phyloP scores from a whole-genome alignment of 108 stramenopile species.

The Cyclotella kingstonii region DNA sequence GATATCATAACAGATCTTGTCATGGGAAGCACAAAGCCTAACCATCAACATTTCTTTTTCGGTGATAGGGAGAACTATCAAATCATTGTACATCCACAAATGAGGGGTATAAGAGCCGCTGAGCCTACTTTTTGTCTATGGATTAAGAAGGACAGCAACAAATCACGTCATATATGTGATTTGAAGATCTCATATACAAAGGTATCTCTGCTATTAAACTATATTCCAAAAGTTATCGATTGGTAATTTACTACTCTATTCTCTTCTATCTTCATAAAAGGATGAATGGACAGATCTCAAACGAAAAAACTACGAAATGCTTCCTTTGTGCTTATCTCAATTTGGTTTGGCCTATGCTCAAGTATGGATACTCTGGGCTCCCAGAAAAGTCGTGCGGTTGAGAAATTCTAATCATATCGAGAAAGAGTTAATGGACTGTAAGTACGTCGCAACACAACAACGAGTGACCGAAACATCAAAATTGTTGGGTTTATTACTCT shows the following conservation, averaged over 20 bases:
- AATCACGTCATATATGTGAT: conserved; percentile 21
- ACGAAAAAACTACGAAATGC: conserved; percentile 37
- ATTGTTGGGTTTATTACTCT: too few relatives aligned
- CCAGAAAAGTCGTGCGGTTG: conserved; percentile 19
- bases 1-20: conserved; percentile 37
- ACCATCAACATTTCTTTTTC: conserved; percentile 37
- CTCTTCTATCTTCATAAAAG: background rate
- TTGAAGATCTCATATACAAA: conserved; percentile 29
- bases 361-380: conserved; percentile 37
- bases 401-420: conserved; percentile 31
- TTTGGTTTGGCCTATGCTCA: conserved; percentile 36
- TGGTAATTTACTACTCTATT: too few relatives aligned
- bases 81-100: conserved; percentile 18
- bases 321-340: conserved; percentile 26
- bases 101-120: conserved; percentile 22
- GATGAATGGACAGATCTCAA: conserved; percentile 15
- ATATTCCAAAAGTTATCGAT: background rate
- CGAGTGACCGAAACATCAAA: too few relatives aligned
- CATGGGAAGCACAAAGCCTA: conserved; percentile 27
- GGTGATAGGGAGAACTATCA: conserved; percentile 23
- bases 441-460: too few relatives aligned
- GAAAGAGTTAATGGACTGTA: conserved; percentile 39
- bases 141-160: conserved; percentile 21
- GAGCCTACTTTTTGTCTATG: conserved; percentile 32
- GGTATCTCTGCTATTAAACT: background rate